Percentiles rank a stretch among this genome's conserved stretches.
Conservation (phyloP, 2,329 filamentous ascomycete genomes). For the Emydomyces testavorans region DNA sequence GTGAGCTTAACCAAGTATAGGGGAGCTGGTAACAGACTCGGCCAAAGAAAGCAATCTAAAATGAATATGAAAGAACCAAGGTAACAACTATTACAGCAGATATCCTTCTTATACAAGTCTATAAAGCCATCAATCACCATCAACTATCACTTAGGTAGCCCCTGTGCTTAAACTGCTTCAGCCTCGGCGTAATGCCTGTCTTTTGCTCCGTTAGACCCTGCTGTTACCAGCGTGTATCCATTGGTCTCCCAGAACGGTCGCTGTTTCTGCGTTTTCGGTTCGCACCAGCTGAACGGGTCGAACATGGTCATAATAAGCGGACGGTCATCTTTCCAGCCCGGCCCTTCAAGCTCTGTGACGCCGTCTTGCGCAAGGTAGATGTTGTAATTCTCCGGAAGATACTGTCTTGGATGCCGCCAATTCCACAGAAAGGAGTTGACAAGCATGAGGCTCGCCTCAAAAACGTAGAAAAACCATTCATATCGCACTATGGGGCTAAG, state of each 20-base stretch:
- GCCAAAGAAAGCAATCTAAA: too few species aligned
- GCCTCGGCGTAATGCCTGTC: too few species aligned
- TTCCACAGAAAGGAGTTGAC: slow-evolving; percentile 42
- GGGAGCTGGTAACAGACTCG: too few species aligned
- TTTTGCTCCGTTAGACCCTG: not conserved
- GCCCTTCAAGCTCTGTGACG: slow-evolving; percentile 6
- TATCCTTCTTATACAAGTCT: too few species aligned
- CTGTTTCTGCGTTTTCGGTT: not conserved
- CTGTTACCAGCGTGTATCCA: not conserved
- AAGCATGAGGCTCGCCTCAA: slow-evolving; percentile 45
- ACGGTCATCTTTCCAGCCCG: slow-evolving; percentile 8
- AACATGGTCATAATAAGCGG: not conserved
- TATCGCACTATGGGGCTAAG: slow-evolving; percentile 41
- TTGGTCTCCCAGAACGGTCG: slow-evolving; percentile 8
- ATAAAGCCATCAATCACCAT: too few species aligned
- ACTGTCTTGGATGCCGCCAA: slow-evolving; percentile 40
- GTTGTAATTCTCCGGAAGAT: slow-evolving; percentile 38
- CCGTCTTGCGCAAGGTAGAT: slow-evolving; percentile 43
- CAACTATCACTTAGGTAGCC: too few species aligned
- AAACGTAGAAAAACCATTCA: slow-evolving; percentile 49
- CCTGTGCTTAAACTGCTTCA: too few species aligned
- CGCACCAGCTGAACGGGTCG: slow-evolving; percentile 6
- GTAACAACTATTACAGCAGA: too few species aligned
- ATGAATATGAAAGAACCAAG: too few species aligned
- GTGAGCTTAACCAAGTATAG: too few species aligned